Conservation (phyloP, 2,329 filamentous ascomycete genomes). For the Torrubiella hemipterigena region DNA sequence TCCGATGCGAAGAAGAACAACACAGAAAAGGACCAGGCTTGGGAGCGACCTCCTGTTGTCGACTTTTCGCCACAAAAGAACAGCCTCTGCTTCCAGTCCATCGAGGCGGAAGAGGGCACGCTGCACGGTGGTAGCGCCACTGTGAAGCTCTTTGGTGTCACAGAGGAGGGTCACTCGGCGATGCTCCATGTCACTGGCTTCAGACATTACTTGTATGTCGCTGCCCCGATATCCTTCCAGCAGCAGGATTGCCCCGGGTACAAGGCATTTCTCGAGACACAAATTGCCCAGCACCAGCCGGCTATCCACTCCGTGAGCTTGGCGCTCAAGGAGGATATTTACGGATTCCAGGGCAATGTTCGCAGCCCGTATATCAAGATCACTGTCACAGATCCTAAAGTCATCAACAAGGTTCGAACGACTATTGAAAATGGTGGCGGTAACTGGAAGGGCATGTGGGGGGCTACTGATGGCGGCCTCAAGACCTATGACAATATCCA, state of each 20-base stretch:
- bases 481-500: conserved; percentile 94
- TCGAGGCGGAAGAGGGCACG: conserved; percentile 85
- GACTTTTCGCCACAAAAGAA: conserved; percentile 46
- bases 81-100: conserved; percentile 82
- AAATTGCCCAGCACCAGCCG: conserved; percentile 60
- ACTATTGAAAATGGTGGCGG: conserved; percentile 63
- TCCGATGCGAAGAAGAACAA: conserved; percentile 75
- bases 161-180: conserved; percentile 72
- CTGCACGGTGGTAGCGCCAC: conserved; percentile 63
- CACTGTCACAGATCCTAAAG: conserved; percentile 80
- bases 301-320: conserved; percentile 73
- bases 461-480: conserved; percentile 53
- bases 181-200: conserved; percentile 93
- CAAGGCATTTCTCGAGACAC: conserved; percentile 67
- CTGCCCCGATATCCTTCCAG: conserved; percentile 72
- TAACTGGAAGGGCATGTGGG: conserved; percentile 91
- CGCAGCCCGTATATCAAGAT: conserved; percentile 90
- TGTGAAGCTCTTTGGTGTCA: conserved; percentile 90
- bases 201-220: conserved; percentile 89
- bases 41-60: conserved; percentile 53
- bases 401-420: conserved; percentile 63
- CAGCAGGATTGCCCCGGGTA: conserved; percentile 67
- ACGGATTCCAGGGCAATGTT: conserved; percentile 85
- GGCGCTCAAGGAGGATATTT: conserved; percentile 80
- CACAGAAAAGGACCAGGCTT: conserved; percentile 85